Conservation (phyloP, 2,329 filamentous ascomycete genomes). For the Fusarium metavorans region DNA sequence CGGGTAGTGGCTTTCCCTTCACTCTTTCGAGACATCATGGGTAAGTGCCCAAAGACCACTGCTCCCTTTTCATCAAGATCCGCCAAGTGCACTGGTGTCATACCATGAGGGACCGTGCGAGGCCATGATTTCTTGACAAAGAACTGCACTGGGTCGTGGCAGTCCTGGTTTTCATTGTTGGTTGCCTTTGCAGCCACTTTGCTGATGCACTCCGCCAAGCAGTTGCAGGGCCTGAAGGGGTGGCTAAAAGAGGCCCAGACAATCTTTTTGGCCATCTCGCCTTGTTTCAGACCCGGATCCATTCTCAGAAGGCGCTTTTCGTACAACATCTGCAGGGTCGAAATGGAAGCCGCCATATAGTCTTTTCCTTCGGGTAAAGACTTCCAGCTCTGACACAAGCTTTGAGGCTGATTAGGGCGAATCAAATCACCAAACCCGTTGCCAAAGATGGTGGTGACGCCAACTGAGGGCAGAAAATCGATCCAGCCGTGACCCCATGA, state of each 20-base stretch:
- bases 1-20: neutral
- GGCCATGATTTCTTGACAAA: constrained; percentile 20
- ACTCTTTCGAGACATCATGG: neutral
- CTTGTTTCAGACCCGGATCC: neutral
- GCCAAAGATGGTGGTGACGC: constrained; percentile 11
- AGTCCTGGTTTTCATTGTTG: neutral
- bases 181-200: neutral
- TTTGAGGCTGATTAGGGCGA: neutral
- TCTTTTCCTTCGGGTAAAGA: neutral
- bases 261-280: constrained; percentile 13
- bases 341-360: constrained; percentile 6
- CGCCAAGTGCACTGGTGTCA: neutral
- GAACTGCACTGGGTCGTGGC: constrained; percentile 16
- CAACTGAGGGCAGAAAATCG: constrained; percentile 6
- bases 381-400: neutral
- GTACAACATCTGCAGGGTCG: constrained; percentile 15
- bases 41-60: constrained; percentile 6
- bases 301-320: constrained; percentile 6
- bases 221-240: neutral
- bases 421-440: constrained; percentile 11
- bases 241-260: neutral
- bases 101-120: neutral
- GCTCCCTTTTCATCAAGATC: neutral
- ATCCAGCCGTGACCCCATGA: constrained; percentile 10
- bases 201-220: neutral